phyloP scores from a whole-genome alignment of 2,329 filamentous ascomycete genomes.

The Fusarium circinatum region DNA sequence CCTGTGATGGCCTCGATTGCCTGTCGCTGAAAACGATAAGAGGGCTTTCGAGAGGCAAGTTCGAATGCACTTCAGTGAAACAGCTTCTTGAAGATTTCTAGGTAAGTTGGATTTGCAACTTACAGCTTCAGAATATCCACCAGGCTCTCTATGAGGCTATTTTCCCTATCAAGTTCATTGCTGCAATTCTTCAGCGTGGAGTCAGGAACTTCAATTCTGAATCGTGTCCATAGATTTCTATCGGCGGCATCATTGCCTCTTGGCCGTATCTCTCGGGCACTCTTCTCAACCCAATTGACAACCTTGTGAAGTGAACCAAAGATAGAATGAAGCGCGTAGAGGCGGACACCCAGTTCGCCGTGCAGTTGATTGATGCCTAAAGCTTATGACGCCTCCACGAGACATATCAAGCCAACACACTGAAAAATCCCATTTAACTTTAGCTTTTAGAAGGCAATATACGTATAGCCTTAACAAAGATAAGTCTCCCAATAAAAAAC shows the following conservation, averaged over 20 bases:
- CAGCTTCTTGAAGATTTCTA: background rate
- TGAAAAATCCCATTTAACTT: no score
- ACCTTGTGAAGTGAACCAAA: background rate
- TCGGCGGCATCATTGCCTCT: background rate
- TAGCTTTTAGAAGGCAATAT: no score
- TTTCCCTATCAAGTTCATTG: background rate
- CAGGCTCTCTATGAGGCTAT: background rate
- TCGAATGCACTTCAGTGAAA: background rate
- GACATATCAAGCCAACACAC: no score
- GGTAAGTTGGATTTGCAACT: background rate
- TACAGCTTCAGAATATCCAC: background rate
- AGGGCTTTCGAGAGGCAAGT: background rate
- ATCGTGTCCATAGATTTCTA: background rate
- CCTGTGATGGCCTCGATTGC: background rate
- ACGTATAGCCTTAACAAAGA: no score
- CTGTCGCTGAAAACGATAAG: background rate
- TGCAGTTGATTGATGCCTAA: no score
- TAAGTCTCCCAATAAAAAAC: no score
- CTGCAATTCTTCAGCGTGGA: background rate
- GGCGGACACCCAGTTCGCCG: background rate
- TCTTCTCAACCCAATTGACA: background rate
- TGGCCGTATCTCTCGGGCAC: background rate
- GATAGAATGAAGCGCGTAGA: background rate
- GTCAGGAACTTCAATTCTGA: background rate
- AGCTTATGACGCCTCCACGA: no score